phyloP scores from a whole-genome alignment of 441 rosid genomes.

The Sinapis alba region DNA sequence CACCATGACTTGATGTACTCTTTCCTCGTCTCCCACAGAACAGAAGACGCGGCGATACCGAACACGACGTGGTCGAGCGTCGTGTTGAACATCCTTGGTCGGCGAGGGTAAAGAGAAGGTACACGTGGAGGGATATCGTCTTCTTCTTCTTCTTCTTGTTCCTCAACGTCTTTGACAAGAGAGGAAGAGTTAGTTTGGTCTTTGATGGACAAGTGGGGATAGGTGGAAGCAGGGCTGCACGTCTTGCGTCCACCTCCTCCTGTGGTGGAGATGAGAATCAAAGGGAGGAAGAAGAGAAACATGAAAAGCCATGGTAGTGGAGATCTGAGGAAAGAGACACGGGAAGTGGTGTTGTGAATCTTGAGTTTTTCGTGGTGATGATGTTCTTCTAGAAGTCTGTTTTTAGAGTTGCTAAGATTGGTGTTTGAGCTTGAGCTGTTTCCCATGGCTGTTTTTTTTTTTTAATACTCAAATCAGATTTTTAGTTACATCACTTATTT shows the following conservation, averaged over 20 bases:
- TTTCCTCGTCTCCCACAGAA: constrained; percentile 73
- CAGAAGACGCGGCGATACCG: constrained; percentile 72
- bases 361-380: constrained; percentile 22
- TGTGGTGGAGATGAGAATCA: constrained; percentile 58
- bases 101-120: constrained; percentile 22
- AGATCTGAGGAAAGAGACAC: constrained; percentile 43
- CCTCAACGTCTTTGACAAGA: background rate
- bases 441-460: constrained; percentile 26
- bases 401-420: constrained; percentile 26
- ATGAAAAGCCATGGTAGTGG: constrained; percentile 53
- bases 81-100: constrained; percentile 43
- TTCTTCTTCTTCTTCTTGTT: constrained; percentile 26
- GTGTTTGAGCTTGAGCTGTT: constrained; percentile 29
- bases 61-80: constrained; percentile 72
- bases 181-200: constrained; percentile 42
- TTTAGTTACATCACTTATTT: background rate
- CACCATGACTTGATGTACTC: constrained; percentile 85
- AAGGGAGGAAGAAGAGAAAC: constrained; percentile 49
- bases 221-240: constrained; percentile 27
- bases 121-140: constrained; percentile 11
- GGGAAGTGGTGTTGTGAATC: constrained; percentile 25
- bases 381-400: constrained; percentile 24
- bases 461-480: background rate
- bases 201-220: constrained; percentile 27
- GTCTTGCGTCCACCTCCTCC: constrained; percentile 40